Base-by-base conservation (phyloP, 805 yeast species). In the Saccharomycopsis lassenensis region DNA sequence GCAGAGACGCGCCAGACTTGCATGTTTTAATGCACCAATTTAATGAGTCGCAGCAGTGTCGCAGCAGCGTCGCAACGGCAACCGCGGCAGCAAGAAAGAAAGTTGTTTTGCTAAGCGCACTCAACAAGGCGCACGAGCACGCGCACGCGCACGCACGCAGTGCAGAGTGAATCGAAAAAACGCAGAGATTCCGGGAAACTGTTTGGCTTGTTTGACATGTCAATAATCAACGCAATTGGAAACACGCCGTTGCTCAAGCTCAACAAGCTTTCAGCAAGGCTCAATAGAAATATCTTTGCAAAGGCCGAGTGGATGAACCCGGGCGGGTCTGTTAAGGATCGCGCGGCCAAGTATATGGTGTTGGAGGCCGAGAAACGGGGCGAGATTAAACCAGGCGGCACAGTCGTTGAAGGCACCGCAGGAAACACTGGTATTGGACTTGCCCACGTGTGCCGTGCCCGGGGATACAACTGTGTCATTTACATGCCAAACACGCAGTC, bases 351-450 rank as follows among this genome's bases (percentile, higher is more conserved):
- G 24, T 83, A 62, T 51, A 65, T 85, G 45, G 63, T 85, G 35
- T 67, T 78, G 47, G 86, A 84, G 46, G 95, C 95, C 19, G 95
- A 85, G 52, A 52, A 56, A 24, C 63, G 63, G 42, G 85, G 85
- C 2, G 58, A 67, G 37, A 62, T 85, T 39, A 54, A 60, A 40
- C 72, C 85, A 3, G 91, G 93, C 6, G 94, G 91, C 23, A 85
- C 94, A 2, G 72, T 85, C 21, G 87, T 85, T 12, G 95, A 85
- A 57, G 94, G 94, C 5, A 84, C 95, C 8, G 95, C 95, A 3
- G 95, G 95, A 22, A 85, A 85, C 59, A 85, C 95, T n/a, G 95
- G 95, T 12, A 85, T 85, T 47, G 95, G 95, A 1, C 61, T 85
- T 38, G 95, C 94, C 5, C 78, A 73, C 46, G 73, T 77, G 30